Conservation (phyloP, 2,329 filamentous ascomycete genomes). For the Cytospora leucostoma region DNA sequence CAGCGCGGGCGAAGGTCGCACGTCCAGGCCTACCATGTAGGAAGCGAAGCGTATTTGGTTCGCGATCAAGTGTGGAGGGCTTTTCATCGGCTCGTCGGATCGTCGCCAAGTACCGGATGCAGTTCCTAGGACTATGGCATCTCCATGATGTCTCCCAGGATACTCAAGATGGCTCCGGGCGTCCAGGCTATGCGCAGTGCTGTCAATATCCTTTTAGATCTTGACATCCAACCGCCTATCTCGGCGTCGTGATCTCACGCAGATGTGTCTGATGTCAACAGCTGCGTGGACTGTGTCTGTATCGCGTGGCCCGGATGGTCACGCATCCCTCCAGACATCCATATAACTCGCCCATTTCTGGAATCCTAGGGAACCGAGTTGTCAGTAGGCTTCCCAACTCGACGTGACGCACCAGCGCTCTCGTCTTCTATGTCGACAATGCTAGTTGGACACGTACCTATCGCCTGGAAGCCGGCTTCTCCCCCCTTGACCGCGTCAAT, state of each 20-base stretch:
- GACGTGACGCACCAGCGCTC: background rate
- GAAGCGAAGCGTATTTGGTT: background rate
- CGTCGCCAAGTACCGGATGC: background rate
- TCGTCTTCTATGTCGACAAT: background rate
- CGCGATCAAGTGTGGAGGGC: background rate
- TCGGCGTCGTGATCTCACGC: too few relatives aligned
- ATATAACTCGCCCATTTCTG: slow-evolving; percentile 59
- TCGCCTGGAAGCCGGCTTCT: slow-evolving; percentile 50
- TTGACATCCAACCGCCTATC: too few relatives aligned
- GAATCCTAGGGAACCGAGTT: slow-evolving; percentile 46
- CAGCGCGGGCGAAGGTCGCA: too few relatives aligned
- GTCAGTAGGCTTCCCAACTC: slow-evolving; percentile 14
- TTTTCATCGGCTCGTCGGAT: background rate
- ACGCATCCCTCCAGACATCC: slow-evolving; percentile 53
- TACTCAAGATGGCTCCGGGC: too few relatives aligned
- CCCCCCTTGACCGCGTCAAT: slow-evolving; percentile 56
- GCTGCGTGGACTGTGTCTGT: background rate
- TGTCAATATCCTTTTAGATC: too few relatives aligned
- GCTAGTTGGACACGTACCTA: slow-evolving; percentile 46
- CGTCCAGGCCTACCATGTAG: background rate
- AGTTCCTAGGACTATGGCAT: background rate
- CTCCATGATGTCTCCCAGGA: background rate
- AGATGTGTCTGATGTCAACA: too few relatives aligned
- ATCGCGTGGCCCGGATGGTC: background rate
- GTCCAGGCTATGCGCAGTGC: background rate